Conservation (phyloP, 305 asterid species). For the Plantago lanceolata region DNA sequence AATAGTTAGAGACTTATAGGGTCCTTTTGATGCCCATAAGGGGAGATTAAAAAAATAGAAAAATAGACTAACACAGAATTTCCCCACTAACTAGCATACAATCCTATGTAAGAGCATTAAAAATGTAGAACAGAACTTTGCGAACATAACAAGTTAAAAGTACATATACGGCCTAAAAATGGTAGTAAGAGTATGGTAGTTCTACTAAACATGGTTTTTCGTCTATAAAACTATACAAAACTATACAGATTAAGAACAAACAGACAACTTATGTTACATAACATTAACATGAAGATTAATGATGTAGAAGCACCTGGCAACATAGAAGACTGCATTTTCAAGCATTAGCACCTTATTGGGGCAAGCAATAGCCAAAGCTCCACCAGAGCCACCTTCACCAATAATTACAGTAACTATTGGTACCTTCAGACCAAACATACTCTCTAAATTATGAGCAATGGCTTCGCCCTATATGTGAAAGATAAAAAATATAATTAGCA, state of each 20-base stretch:
- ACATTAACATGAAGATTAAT: not conserved
- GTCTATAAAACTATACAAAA: no score
- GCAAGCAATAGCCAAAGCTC: slow-evolving; percentile 71
- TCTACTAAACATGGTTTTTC: no score
- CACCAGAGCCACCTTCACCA: slow-evolving; percentile 79
- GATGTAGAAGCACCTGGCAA: slow-evolving; percentile 50
- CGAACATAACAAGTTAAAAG: no score
- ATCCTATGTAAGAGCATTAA: no score
- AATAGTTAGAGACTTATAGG: no score
- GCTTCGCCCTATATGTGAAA: slow-evolving; percentile 55
- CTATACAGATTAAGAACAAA: not conserved
- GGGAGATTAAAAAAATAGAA: no score
- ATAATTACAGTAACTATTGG: slow-evolving; percentile 57
- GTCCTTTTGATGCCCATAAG: no score
- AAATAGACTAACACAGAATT: not conserved
- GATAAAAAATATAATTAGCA: slow-evolving; percentile 17
- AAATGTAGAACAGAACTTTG: no score
- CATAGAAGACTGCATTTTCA: slow-evolving; percentile 68
- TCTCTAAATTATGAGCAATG: slow-evolving; percentile 59
- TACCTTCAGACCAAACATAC: slow-evolving; percentile 68
- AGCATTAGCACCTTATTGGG: slow-evolving; percentile 60
- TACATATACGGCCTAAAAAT: no score
- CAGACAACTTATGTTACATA: slow-evolving; percentile 13
- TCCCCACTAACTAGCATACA: no score
- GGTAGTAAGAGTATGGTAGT: no score